These are phyloP conservation scores for Wickerhamiella nectarea DNA, from an alignment of 805 yeast genomes.

Conservation along the genomic window DNA sequence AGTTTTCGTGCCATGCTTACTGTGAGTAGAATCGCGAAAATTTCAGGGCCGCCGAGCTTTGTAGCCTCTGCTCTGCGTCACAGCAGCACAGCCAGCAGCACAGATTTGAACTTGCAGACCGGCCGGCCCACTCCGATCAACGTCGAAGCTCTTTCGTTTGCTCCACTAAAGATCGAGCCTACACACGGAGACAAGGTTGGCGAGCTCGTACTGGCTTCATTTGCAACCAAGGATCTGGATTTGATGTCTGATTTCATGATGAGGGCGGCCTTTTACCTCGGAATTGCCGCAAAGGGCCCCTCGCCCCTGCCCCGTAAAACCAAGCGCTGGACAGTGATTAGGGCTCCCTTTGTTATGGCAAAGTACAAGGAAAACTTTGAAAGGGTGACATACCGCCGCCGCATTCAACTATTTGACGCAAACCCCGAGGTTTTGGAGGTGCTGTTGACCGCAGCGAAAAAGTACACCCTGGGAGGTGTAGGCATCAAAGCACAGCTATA, in stretches of 20 bases:
- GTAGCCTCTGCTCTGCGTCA: not conserved
- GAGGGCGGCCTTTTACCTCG: conserved; percentile 80
- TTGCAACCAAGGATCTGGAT: conserved; percentile 55
- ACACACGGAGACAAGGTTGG: conserved; percentile 68
- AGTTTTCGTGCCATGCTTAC: conserved; percentile 1
- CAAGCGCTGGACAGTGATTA: conserved; percentile 86
- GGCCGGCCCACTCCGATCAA: conserved; percentile 62
- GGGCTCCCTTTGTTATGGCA: conserved; percentile 88
- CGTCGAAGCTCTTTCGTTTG: conserved; percentile 67
- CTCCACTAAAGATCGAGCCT: conserved; percentile 57
- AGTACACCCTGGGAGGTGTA: conserved; percentile 68
- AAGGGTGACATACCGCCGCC: conserved; percentile 68
- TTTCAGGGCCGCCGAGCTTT: not conserved
- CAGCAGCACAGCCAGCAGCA: not conserved
- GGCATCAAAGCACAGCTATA: conserved; percentile 65
- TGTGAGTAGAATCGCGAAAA: not conserved
- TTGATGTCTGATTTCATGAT: conserved; percentile 73
- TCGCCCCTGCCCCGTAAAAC: conserved; percentile 52
- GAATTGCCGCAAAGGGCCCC: conserved; percentile 73
- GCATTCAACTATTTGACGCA: conserved; percentile 68
- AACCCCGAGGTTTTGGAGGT: conserved; percentile 73
- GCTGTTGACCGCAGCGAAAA: conserved; percentile 63
- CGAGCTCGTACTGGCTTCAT: conserved; percentile 50
- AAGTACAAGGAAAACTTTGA: conserved; percentile 89
- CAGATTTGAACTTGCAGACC: conserved; percentile 4